phyloP scores from a whole-genome alignment of 2,329 filamentous ascomycete species.

The Helminthosporium solani region DNA sequence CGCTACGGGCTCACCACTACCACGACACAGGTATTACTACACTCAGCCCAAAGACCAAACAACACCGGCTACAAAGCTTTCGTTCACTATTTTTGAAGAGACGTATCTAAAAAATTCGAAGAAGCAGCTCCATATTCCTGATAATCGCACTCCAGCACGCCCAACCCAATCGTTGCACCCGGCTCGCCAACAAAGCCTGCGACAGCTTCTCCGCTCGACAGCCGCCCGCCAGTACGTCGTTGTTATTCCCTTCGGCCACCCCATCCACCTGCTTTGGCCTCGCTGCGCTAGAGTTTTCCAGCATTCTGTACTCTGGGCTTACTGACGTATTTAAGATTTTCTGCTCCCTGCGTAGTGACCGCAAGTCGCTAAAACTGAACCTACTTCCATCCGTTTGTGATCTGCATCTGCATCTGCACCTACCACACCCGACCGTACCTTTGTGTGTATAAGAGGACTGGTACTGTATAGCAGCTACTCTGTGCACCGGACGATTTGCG shows the following conservation, averaged over 20 bases:
- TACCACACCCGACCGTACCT: conserved; percentile 3
- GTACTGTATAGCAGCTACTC: conserved; percentile 11
- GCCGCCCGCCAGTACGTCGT: conserved; percentile 12
- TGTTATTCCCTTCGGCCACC: background rate
- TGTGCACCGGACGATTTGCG: conserved; percentile 19
- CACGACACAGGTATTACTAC: no score
- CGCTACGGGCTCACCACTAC: no score
- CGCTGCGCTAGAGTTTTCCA: background rate
- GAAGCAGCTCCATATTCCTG: no score
- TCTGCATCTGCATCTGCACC: conserved; percentile 15
- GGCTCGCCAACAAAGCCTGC: conserved; percentile 7
- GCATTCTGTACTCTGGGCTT: background rate
- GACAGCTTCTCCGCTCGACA: conserved; percentile 11
- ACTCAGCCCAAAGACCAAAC: no score
- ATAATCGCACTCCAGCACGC: background rate
- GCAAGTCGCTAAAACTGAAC: conserved; percentile 1
- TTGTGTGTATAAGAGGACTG: conserved; percentile 12
- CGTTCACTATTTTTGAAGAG: no score
- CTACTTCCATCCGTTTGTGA: no score
- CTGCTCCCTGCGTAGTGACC: conserved; percentile 4
- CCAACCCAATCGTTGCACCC: background rate
- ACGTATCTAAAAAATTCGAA: no score
- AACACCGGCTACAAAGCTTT: no score
- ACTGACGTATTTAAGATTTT: background rate
- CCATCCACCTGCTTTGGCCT: conserved; percentile 5